Evolutionary conservation across 371 early-diverging fungal species (phyloP), one percentile per base, ranked within the genome.

Genomic region (Syncephalis fuscata): DNA sequence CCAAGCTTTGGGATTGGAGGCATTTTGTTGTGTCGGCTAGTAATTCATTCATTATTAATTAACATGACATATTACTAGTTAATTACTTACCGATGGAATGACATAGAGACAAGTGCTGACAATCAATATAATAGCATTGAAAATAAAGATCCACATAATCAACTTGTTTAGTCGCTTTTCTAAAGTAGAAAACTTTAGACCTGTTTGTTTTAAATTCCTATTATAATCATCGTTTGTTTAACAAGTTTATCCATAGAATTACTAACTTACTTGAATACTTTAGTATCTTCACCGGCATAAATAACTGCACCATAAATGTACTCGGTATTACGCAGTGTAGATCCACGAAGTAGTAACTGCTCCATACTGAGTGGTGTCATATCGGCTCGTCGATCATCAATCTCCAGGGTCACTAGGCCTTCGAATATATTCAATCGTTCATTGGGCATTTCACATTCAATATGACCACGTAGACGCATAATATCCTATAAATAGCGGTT

Each of bases 211-310:
- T 40, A 70, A 69, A 46, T 86, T 86, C 14, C 61, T 44, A 65
- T 48, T 1, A 51, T 51, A 38, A 32, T 32, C 4, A 60, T 61
- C 25, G 63, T 53, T 44, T 60, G 39, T 45, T 56, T 51, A 48
- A 60, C 60, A 52, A 60, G 58, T 20, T 58, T 51, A 20, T 58
- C 22, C 25, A 61, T 59, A 44, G 81, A 76, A 48, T 70, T 68
- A 58, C 86, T 85, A 57, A 61, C 62, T 44, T 82, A 82, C 49
- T 67, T 70, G 64, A 86, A 76, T 52, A 89, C 82, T 65, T 94
- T 95, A 48, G 95, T 92, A 48, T 94, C 88, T 17, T 71, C 64
- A 22, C 96, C 99, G 0, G 93, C 93, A 51, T 74, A 88, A 8
- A 92, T 57, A 11, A 88, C 88, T 3, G 89, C 54, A 0, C 82